Evolutionary conservation across 2,329 filamentous ascomycete genomes (phyloP), one percentile per base, ranked within the genome.

Genomic region (Pseudogymnoascus sp.): DNA sequence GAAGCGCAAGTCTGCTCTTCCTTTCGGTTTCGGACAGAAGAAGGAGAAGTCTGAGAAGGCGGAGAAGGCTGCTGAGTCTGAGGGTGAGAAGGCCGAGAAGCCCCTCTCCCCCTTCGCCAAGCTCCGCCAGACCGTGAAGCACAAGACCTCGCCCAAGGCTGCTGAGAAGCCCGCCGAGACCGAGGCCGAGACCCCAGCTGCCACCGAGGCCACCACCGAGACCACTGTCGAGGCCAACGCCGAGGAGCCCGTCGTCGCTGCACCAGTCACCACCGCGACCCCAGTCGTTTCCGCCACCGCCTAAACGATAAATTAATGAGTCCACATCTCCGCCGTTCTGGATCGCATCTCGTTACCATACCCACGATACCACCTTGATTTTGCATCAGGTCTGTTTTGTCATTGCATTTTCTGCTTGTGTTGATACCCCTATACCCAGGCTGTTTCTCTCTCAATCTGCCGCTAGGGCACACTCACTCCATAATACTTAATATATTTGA

Each of bases 1-100:
- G 68, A 89, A 89, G 82, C 84, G 86, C 68, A 77, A 77, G 67
- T 87, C 83, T 67, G 81, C 88, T 74, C 66, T 73, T 25, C 71
- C 71, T 64, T 89, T 87, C 71, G 84, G 84, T 67, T 80, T 74
- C 68, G 78, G 84, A 72, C 82, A 81, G 75, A 81, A 84, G 77
- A 88, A 88, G 80, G 82, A 83, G 73, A 70, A 71, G 66, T 4
- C 30, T 50, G 20, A 22, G 20, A 22, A 22, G 20, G 60, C 65
- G n/a, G 62, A 62, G 9, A 61, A 64, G 43, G 67, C 66, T 50
- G 66, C 66, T 25, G 81, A 84, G 67, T 71, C 74, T 59, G 79
- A 81, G 65, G 71, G 77, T 63, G 69, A 71, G 63, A 66, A 62
- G 30, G 63, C 6, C n/a, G 47, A 64, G 57, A 70, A 71, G 62